A percentile compares a stretch with the other conserved stretches of the same genome.
Conservation (phyloP, 805 yeast genomes). For the Yamadazyma insecticola region DNA sequence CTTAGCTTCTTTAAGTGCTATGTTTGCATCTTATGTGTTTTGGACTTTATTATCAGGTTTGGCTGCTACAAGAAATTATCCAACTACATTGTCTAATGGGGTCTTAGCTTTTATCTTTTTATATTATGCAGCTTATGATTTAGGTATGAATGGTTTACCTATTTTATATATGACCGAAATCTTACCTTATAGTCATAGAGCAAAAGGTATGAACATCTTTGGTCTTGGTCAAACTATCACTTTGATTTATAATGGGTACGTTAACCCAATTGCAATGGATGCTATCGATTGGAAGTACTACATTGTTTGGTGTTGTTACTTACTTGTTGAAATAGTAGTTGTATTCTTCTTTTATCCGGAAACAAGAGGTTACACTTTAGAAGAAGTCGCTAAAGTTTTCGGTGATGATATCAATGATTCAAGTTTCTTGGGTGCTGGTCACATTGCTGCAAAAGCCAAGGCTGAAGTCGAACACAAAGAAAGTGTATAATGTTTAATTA, state of each 20-base stretch:
- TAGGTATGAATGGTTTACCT: conserved; percentile 43
- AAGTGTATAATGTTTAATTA: conserved; percentile 1
- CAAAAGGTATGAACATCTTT: conserved; percentile 36
- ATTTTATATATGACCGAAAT: conserved; percentile 42
- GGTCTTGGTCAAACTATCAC: conserved; percentile 15
- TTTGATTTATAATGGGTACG: conserved; percentile 24
- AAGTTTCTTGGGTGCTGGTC: too few species aligned
- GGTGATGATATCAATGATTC: conserved; percentile 19
- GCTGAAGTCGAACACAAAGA: conserved; percentile 1
- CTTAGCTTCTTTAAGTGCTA: conserved; percentile 16
- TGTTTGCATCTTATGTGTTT: conserved; percentile 16
- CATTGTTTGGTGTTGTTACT: conserved; percentile 32
- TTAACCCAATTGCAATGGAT: conserved; percentile 37
- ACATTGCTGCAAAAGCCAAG: conserved; percentile 1
- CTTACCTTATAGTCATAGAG: conserved; percentile 34
- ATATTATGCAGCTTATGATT: conserved; percentile 15
- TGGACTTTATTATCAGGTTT: conserved; percentile 19
- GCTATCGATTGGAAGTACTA: conserved; percentile 41
- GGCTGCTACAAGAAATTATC: conserved; percentile 11
- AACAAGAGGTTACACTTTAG: conserved; percentile 31
- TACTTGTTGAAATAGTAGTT: conserved; percentile 24
- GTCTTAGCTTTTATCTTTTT: conserved; percentile 21
- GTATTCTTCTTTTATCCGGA: conserved; percentile 26
- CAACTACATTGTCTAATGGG: conserved; percentile 6
- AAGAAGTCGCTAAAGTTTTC: conserved; percentile 29